These are phyloP conservation scores for Hamamelis virginiana DNA, from an alignment of 164 flowering plant species.

Conservation along the genomic window DNA sequence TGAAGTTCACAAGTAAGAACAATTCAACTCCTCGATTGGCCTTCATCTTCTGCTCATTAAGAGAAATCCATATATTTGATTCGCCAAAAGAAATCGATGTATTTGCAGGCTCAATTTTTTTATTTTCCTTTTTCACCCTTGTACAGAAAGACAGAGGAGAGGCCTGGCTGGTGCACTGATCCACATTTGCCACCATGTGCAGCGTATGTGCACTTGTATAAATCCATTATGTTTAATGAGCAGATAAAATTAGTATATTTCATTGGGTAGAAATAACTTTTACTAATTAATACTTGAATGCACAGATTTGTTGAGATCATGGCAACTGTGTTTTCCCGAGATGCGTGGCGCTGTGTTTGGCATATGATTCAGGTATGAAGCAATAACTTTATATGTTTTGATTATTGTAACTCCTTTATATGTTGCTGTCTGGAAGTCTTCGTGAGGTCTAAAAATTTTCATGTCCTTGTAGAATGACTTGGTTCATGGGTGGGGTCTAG, in stretches of 20 bases:
- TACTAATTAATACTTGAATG: neutral
- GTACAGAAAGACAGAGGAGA: constrained; percentile 40
- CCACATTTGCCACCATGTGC: constrained; percentile 57
- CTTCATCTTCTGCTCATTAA: neutral
- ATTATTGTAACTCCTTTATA: neutral
- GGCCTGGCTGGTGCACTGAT: constrained; percentile 46
- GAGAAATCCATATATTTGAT: neutral
- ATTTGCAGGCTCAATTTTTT: neutral
- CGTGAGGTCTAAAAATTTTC: constrained; percentile 1
- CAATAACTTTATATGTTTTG: neutral
- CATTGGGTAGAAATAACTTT: neutral
- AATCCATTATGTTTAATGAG: neutral
- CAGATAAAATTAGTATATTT: neutral
- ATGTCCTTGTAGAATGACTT: constrained; percentile 58
- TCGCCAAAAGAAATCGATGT: neutral
- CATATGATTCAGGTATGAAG: constrained; percentile 50
- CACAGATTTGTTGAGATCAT: constrained; percentile 55
- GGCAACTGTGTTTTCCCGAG: constrained; percentile 51
- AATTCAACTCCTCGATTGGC: neutral
- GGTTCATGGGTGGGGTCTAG: constrained; percentile 82
- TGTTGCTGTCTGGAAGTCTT: neutral
- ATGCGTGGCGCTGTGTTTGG: constrained; percentile 63
- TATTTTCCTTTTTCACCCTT: neutral
- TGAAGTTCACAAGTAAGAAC: constrained; percentile 53
- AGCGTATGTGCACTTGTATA: constrained; percentile 32